These are phyloP conservation scores for Pleurotus cornucopiae DNA, from an alignment of 768 basidiomycete species.

Conservation along the genomic window DNA sequence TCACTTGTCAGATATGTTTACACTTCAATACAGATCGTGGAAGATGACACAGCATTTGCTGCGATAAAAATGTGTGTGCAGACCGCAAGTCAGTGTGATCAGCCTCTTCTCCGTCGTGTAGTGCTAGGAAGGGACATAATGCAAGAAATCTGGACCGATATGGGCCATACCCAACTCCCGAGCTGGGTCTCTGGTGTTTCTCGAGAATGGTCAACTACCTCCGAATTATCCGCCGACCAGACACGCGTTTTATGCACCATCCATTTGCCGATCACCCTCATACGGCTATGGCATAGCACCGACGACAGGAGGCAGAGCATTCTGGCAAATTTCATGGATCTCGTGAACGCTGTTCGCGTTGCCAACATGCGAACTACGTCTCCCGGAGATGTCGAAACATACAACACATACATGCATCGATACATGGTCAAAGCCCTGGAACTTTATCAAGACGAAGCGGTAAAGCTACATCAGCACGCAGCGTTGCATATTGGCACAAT, in stretches of 20 bases:
- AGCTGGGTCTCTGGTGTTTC: constrained; percentile 27
- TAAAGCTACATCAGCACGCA: constrained; percentile 19
- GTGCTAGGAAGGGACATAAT: constrained; percentile 28
- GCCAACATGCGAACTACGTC: constrained; percentile 18
- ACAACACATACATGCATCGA: constrained; percentile 14
- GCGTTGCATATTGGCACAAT: constrained; percentile 18
- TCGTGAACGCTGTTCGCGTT: constrained; percentile 20
- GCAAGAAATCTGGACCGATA: constrained; percentile 23
- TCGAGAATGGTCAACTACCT: constrained; percentile 22
- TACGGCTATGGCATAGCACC: constrained; percentile 18
- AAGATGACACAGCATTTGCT: not conserved
- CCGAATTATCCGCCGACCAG: constrained; percentile 22
- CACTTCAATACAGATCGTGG: not conserved
- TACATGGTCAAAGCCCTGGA: constrained; percentile 13
- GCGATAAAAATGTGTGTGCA: constrained; percentile 6
- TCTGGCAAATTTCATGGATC: constrained; percentile 23
- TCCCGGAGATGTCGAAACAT: constrained; percentile 13
- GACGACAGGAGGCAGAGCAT: constrained; percentile 14
- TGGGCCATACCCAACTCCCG: constrained; percentile 21
- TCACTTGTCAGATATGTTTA: not conserved
- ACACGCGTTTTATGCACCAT: constrained; percentile 23
- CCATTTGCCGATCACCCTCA: constrained; percentile 23
- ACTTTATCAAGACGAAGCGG: constrained; percentile 14
- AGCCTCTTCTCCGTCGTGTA: not conserved
- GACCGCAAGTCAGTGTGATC: not conserved